Evolutionary conservation across 2,329 filamentous ascomycete species (phyloP).

Genomic region (Pseudohalonectria lignicola): DNA sequence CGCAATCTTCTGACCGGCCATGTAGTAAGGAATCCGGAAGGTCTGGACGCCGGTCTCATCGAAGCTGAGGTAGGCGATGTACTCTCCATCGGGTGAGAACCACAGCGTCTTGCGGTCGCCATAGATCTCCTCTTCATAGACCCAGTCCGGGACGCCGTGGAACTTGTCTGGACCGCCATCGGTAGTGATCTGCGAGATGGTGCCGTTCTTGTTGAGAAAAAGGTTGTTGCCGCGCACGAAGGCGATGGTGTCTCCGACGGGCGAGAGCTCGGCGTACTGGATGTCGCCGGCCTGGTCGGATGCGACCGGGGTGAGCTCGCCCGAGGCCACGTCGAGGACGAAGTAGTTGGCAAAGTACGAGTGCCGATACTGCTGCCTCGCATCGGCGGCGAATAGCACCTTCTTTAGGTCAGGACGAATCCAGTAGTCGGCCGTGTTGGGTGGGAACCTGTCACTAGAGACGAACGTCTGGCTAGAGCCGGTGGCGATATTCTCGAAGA

Average conservation of each 20-base stretch:
- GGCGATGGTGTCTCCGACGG: conserved; percentile 73
- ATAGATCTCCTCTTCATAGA: conserved; percentile 83
- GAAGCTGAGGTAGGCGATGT: conserved; percentile 81
- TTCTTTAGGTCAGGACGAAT: conserved; percentile 69
- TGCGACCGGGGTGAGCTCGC: conserved; percentile 67
- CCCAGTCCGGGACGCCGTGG: conserved; percentile 96
- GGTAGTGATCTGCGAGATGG: conserved; percentile 63
- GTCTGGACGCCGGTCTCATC: conserved; percentile 88
- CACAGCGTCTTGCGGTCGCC: conserved; percentile 73
- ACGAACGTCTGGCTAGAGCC: conserved; percentile 64
- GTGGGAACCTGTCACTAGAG: conserved; percentile 70
- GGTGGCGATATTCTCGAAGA: conserved; percentile 59
- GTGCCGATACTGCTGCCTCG: conserved; percentile 74
- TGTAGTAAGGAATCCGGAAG: conserved; percentile 87
- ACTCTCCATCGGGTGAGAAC: conserved; percentile 89
- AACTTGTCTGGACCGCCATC: conserved; percentile 86
- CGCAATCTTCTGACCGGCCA: conserved; percentile 65
- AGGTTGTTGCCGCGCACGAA: conserved; percentile 89
- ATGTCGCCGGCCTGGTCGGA: conserved; percentile 54
- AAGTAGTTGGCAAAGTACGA: conserved; percentile 82
- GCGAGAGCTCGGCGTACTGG: conserved; percentile 85
- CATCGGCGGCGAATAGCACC: conserved; percentile 69
- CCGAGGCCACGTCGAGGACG: conserved; percentile 79
- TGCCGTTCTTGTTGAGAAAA: conserved; percentile 55
- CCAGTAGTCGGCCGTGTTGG: conserved; percentile 21